Percentiles rank a stretch among this genome's conserved stretches.
Conservation (phyloP, 2,329 filamentous ascomycete species). For the Claviceps sp. region DNA sequence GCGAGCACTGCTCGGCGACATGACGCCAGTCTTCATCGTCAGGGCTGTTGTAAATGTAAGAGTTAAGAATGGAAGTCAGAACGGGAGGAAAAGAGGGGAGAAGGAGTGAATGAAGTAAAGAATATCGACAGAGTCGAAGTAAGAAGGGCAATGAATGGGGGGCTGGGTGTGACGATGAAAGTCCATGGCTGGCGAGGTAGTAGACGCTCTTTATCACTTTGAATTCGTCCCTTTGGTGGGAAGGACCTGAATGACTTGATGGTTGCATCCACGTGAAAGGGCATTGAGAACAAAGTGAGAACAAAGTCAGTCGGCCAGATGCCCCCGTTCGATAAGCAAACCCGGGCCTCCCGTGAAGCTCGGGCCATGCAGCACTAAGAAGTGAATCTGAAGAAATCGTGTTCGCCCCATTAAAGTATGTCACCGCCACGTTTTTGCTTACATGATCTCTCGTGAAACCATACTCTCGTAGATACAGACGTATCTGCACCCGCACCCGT, state of each 20-base stretch:
- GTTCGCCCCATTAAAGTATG: no score
- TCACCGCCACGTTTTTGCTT: no score
- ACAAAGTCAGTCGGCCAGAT: conserved; percentile 1
- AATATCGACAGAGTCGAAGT: neutral
- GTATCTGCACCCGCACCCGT: no score
- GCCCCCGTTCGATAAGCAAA: neutral
- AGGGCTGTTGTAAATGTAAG: no score
- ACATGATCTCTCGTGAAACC: no score
- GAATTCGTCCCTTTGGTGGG: neutral
- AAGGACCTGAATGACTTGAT: neutral
- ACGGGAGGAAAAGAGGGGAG: no score
- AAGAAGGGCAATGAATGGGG: neutral
- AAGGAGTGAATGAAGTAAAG: neutral
- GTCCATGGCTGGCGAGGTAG: neutral
- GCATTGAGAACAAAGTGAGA: conserved; percentile 4
- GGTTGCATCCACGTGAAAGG: neutral
- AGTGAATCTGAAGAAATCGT: neutral
- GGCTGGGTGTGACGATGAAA: neutral
- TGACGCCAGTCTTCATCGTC: no score
- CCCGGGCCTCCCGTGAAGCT: neutral
- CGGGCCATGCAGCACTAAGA: neutral
- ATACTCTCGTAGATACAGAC: no score
- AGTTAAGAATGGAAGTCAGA: neutral
- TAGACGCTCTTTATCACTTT: neutral
- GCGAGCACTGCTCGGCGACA: no score